Base-by-base conservation (phyloP, 2,329 filamentous ascomycete species). In the Myotisia sp. region DNA sequence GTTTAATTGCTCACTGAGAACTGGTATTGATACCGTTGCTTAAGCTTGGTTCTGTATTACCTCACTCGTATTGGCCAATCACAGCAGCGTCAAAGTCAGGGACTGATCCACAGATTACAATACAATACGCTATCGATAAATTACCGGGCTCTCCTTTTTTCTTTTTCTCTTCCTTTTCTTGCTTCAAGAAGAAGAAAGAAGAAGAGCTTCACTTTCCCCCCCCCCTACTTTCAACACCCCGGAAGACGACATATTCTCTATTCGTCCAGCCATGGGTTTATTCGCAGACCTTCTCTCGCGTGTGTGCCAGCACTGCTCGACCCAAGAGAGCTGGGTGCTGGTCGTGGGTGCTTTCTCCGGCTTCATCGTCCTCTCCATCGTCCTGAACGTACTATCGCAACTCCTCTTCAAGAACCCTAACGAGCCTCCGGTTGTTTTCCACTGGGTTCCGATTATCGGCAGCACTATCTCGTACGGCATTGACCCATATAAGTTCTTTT, bases 391-490 rank as follows among this genome's bases (percentile, higher is more conserved):
- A 44, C 51, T 82, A 46, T 68, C 68, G 43, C 87, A 95, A 60
- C 47, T 92, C 37, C 63, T 94, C 42, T 74, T 84, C 64, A 81
- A 74, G 62, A 87, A 85, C 48, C 72, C 79, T 33, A 80, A 85
- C 54, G 79, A 85, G 55, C 81, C 81, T 19, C 73, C 73, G 0
- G 48, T 76, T 19, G 73, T 76, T 31, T 76, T 76, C 56, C 73
- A 76, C 56, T 71, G 63, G 66, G 58, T 77, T 20, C 72, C 73
- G 39, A 61, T 92, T 46, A 69, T 98, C 50, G 87, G 87, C 44
- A 94, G 79, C 64, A 94, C 90, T 40, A 67, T 95, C 49, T 81
- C 74, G 28, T 98, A 95, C 62, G 87, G 87, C 58, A 94, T 94
- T 60, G 84, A 95, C 52, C 50, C 74, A 2, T 75, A 68, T 56